These are phyloP conservation scores for Podochytrium sp. DNA, from an alignment of 192 early-diverging fungal species.

Conservation along the genomic window DNA sequence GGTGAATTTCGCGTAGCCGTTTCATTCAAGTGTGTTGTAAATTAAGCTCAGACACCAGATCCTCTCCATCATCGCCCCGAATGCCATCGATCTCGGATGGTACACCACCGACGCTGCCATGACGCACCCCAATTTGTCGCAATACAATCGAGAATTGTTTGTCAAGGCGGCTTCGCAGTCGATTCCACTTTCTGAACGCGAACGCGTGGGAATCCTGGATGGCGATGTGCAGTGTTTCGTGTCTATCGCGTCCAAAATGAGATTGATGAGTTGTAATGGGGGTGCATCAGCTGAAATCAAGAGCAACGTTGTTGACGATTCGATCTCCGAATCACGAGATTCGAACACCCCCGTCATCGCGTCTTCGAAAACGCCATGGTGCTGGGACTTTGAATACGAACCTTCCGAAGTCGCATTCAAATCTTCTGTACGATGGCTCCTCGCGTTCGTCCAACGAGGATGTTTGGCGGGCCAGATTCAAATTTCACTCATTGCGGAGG, in stretches of 20 bases:
- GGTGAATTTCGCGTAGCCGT: constrained; percentile 14
- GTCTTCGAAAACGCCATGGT: not conserved
- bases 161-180: not conserved
- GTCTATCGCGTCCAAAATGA: not conserved
- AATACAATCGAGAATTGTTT: constrained; percentile 7
- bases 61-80: constrained; percentile 44
- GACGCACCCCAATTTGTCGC: constrained; percentile 12
- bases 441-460: not conserved
- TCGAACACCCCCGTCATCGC: not conserved
- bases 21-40: not conserved
- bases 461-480: not conserved
- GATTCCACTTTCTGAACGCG: not conserved
- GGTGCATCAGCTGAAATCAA: not conserved
- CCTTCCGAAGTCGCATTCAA: constrained; percentile 42
- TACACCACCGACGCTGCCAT: constrained; percentile 47
- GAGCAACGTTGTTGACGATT: not conserved
- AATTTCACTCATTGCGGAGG: not conserved
- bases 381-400: constrained; percentile 31
- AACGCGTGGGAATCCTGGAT: not conserved
- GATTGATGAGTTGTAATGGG: not conserved
- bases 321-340: not conserved
- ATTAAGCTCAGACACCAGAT: constrained; percentile 37
- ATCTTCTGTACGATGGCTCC: constrained; percentile 43
- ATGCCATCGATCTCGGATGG: constrained; percentile 43
- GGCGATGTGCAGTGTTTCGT: not conserved